phyloP scores from a whole-genome alignment of 768 basidiomycete species.

The Imleria badia region DNA sequence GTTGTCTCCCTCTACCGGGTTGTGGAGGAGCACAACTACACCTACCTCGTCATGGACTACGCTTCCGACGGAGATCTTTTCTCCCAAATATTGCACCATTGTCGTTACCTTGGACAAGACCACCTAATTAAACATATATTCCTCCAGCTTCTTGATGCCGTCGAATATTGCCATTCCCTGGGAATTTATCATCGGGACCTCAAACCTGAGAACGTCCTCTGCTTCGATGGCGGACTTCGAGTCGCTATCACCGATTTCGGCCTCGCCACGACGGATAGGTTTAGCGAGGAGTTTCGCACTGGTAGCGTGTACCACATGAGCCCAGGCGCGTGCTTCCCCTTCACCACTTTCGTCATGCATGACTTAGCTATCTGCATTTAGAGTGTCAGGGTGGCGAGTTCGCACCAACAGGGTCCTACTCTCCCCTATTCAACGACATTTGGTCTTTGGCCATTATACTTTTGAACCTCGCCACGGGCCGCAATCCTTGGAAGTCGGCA shows the following conservation, averaged over 20 bases:
- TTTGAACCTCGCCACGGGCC: conserved; percentile 90
- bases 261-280: conserved; percentile 82
- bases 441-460: conserved; percentile 98
- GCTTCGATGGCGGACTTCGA: conserved; percentile 71
- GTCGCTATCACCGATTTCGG: conserved; percentile 95
- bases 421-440: conserved; percentile 86
- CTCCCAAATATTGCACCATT: conserved; percentile 75
- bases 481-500: conserved; percentile 96
- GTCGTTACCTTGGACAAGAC: conserved; percentile 82
- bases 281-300: conserved; percentile 87
- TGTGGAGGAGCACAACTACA: conserved; percentile 76
- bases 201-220: conserved; percentile 95
- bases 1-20: conserved; percentile 90
- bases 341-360: conserved; percentile 7
- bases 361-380: conserved; percentile 36
- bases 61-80: conserved; percentile 90
- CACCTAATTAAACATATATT: conserved; percentile 86
- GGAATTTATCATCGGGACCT: conserved; percentile 96
- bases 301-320: conserved; percentile 99
- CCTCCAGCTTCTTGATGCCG: conserved; percentile 89
- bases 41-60: conserved; percentile 93
- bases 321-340: conserved; percentile 57
- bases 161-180: conserved; percentile 87
- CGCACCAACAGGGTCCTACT: conserved; percentile 67
- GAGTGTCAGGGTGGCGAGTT: conserved; percentile 83